Conservation (phyloP, 2,329 filamentous ascomycete species). For the Alternaria alternata region DNA sequence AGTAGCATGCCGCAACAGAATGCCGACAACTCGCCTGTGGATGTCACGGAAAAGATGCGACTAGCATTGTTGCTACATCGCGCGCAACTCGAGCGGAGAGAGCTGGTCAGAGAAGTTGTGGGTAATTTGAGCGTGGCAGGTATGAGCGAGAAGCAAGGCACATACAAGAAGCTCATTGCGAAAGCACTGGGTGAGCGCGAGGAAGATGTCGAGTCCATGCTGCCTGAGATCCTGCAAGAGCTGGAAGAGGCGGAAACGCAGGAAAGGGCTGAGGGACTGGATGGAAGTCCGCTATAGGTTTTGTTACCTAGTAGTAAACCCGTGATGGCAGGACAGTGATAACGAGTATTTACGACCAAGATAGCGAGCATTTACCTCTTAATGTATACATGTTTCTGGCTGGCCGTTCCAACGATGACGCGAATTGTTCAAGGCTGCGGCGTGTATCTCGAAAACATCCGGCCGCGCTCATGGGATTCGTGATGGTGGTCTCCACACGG, state of each 20-base stretch:
- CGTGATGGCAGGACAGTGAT: neutral
- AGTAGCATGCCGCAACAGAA: conserved; percentile 28
- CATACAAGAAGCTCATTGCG: conserved; percentile 74
- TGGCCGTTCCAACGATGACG: neutral
- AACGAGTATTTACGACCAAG: conserved; percentile 21
- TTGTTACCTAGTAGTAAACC: neutral
- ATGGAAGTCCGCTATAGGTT: conserved; percentile 42
- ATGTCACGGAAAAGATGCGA: conserved; percentile 61
- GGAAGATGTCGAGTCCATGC: conserved; percentile 71
- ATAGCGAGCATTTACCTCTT: conserved; percentile 11
- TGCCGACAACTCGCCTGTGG: conserved; percentile 45
- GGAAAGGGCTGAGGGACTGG: conserved; percentile 46
- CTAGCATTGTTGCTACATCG: conserved; percentile 67
- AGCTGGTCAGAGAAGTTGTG: conserved; percentile 72
- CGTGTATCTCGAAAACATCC: conserved; percentile 1
- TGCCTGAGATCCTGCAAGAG: conserved; percentile 60
- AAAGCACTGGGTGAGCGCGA: conserved; percentile 73
- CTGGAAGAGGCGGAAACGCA: conserved; percentile 58
- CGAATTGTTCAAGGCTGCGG: neutral
- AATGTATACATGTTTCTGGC: conserved; percentile 9
- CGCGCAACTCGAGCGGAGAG: conserved; percentile 67
- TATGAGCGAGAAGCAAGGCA: conserved; percentile 75
- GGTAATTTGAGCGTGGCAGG: conserved; percentile 73
- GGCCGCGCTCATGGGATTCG: neutral
- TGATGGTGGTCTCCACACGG: neutral